Evolutionary conservation across 495 filamentous ascomycete genomes (phyloP).

Genomic region (Aspergillus wentii): DNA sequence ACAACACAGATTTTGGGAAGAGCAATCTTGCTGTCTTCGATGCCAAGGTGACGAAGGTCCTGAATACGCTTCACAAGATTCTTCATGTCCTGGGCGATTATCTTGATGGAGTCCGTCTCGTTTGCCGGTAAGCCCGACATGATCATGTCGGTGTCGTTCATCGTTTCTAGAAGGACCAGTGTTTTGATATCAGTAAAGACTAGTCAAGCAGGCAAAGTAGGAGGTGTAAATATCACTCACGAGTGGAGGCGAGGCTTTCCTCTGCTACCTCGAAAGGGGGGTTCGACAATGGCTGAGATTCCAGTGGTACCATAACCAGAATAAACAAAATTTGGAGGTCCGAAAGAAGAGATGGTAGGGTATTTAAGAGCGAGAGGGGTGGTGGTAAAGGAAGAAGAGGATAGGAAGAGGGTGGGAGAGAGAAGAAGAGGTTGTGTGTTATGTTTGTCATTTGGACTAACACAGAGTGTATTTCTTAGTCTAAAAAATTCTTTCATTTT

Average conservation of each 20-base stretch:
- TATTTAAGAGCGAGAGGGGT: slow-evolving; percentile 2
- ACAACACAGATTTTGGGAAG: slow-evolving; percentile 74
- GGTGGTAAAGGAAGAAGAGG: not conserved
- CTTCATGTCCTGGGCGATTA: slow-evolving; percentile 35
- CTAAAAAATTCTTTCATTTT: no score
- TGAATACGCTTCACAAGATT: slow-evolving; percentile 42
- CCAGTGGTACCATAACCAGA: no score
- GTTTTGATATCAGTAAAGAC: no score
- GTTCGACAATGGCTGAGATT: no score
- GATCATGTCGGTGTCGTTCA: not conserved
- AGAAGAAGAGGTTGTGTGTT: slow-evolving; percentile 1
- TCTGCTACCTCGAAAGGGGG: no score
- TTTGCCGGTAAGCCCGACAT: slow-evolving; percentile 1
- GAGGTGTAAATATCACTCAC: no score
- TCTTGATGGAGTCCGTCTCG: slow-evolving; percentile 17
- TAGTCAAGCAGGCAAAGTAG: no score
- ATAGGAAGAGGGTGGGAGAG: not conserved
- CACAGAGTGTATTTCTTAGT: no score
- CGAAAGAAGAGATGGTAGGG: slow-evolving; percentile 2
- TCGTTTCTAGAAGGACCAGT: no score
- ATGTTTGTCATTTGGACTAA: no score
- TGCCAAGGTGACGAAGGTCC: slow-evolving; percentile 40
- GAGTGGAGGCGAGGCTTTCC: no score
- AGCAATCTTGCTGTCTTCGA: slow-evolving; percentile 51
- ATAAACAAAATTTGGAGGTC: not conserved